Percentiles rank a stretch among this genome's conserved stretches.
Evolutionary conservation across 2,329 filamentous ascomycete genomes (phyloP).

Genomic region (Trichophaea hybrida): DNA sequence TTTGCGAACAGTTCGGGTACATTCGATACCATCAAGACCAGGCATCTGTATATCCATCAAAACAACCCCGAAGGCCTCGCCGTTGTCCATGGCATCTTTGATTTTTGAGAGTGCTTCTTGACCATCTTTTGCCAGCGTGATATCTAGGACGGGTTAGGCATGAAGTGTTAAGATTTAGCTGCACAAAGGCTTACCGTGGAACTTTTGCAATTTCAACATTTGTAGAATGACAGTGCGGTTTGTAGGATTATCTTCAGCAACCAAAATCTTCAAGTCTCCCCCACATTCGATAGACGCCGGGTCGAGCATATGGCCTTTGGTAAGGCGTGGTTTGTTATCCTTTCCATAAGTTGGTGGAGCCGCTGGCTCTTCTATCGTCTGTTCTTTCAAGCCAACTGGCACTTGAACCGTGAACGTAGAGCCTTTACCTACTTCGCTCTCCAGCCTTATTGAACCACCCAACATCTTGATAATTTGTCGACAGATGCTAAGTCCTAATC

Average conservation of each 20-base stretch:
- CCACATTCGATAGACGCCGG: not conserved
- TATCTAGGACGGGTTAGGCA: slow-evolving; percentile 38
- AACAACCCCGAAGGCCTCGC: slow-evolving; percentile 66
- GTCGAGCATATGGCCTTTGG: slow-evolving; percentile 44
- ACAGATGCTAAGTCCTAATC: slow-evolving; percentile 76
- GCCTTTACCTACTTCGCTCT: slow-evolving; percentile 55
- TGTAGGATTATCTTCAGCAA: slow-evolving; percentile 64
- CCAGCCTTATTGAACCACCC: slow-evolving; percentile 59
- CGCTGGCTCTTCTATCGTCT: not conserved
- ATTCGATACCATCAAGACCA: slow-evolving; percentile 77
- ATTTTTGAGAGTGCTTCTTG: slow-evolving; percentile 81
- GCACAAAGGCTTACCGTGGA: slow-evolving; percentile 31
- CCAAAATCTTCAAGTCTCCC: slow-evolving; percentile 36
- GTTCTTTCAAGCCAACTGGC: slow-evolving; percentile 46
- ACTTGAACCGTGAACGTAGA: slow-evolving; percentile 73
- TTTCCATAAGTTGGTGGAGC: not conserved
- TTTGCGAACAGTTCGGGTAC: slow-evolving; percentile 67
- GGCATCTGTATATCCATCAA: slow-evolving; percentile 97
- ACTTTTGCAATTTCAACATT: slow-evolving; percentile 42
- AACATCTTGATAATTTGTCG: slow-evolving; percentile 72
- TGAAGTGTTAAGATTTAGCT: not conserved
- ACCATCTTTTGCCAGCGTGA: slow-evolving; percentile 72
- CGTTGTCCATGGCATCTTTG: slow-evolving; percentile 62
- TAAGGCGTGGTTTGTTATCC: not conserved
- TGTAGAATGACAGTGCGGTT: slow-evolving; percentile 49